A percentile compares a stretch with the other conserved stretches of the same genome.
phyloP scores from a whole-genome alignment of 116 monocot species.

The Trichopus zeylanicus region DNA sequence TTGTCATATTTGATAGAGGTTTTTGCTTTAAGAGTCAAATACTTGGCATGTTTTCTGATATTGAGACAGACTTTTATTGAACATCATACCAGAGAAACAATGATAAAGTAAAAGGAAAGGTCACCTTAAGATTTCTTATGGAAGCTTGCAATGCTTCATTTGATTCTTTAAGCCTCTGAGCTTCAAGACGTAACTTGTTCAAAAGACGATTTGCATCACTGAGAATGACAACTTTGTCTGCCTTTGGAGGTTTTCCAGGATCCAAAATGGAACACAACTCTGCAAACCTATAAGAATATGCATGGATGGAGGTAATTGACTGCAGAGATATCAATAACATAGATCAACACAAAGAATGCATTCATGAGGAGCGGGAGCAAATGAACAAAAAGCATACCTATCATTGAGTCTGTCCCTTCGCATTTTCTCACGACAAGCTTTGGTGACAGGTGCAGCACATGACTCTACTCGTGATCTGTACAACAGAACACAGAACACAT shows the following conservation, averaged over 20 bases:
- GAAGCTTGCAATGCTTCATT: constrained; percentile 48
- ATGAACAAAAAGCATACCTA: constrained; percentile 23
- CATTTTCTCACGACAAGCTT: constrained; percentile 75
- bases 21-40: neutral
- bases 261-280: constrained; percentile 62
- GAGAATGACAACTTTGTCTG: constrained; percentile 58
- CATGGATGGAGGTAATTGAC: neutral
- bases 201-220: constrained; percentile 44
- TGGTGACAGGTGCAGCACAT: constrained; percentile 51
- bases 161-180: constrained; percentile 55
- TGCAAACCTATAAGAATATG: constrained; percentile 31
- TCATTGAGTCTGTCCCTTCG: constrained; percentile 77
- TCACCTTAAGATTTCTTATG: constrained; percentile 67
- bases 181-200: constrained; percentile 53
- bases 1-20: neutral
- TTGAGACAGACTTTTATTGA: neutral
- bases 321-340: no score
- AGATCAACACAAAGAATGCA: neutral
- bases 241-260: constrained; percentile 51
- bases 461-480: constrained; percentile 21
- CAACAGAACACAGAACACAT: no score
- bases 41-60: neutral
- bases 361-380: neutral
- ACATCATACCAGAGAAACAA: neutral
- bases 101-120: neutral